phyloP scores from a whole-genome alignment of 1,284 basidiomycete genomes.

The Cryptococcus sp. region DNA sequence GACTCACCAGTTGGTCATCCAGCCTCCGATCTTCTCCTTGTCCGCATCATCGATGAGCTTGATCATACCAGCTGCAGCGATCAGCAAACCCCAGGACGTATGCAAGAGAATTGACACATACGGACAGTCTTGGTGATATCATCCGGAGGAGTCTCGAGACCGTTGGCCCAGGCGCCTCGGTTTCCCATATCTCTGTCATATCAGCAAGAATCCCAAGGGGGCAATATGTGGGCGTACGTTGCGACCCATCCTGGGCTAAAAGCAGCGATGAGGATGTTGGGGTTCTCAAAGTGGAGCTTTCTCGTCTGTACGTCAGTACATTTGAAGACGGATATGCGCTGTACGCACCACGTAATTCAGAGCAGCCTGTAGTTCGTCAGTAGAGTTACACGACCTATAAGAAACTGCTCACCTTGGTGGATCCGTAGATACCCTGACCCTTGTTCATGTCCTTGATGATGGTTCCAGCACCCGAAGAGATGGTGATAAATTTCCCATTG shows the following conservation, averaged over 20 bases:
- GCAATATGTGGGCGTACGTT: conserved; percentile 9
- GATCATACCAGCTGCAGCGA: conserved; percentile 6
- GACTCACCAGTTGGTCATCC: conserved; percentile 8
- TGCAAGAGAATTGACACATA: neutral
- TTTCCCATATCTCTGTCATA: conserved; percentile 13
- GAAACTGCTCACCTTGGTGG: conserved; percentile 16
- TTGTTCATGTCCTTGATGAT: conserved; percentile 6
- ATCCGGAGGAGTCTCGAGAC: conserved; percentile 10
- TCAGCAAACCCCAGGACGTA: neutral
- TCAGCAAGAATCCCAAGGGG: neutral
- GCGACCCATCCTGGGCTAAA: conserved; percentile 17
- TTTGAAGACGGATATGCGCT: neutral
- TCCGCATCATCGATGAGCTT: conserved; percentile 6
- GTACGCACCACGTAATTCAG: conserved; percentile 9
- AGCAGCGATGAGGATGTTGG: conserved; percentile 8
- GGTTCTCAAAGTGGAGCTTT: conserved; percentile 16
- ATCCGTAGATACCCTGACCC: conserved; percentile 11
- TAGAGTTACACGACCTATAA: too few species aligned
- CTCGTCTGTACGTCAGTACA: conserved; percentile 2
- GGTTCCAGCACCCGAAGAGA: conserved; percentile 13
- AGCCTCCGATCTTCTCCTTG: conserved; percentile 9
- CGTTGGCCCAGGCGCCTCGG: conserved; percentile 4
- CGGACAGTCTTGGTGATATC: conserved; percentile 12
- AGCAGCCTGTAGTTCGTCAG: too few species aligned
- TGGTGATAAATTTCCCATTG: conserved; percentile 14